Conservation (phyloP, 768 basidiomycete species). For the Lentinula lateritia region DNA sequence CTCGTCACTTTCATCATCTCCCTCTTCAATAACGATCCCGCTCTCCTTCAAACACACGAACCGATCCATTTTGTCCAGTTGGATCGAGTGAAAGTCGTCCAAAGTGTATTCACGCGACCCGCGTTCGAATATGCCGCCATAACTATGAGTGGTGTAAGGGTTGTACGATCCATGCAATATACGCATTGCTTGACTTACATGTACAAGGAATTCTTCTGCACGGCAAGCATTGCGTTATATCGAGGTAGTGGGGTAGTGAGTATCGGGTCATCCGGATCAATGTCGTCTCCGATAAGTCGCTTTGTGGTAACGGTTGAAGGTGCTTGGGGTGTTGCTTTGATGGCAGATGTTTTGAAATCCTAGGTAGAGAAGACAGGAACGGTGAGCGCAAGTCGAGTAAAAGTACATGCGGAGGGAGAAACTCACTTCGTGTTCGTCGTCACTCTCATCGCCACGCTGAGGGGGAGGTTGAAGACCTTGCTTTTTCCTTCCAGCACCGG, state of each 20-base stretch:
- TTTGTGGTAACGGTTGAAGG: slow-evolving; percentile 1
- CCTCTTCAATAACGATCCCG: slow-evolving; percentile 53
- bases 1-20: slow-evolving; percentile 57
- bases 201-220: slow-evolving; percentile 79
- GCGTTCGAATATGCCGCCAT: slow-evolving; percentile 85
- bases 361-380: neutral
- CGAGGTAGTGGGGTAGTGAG: slow-evolving; percentile 61
- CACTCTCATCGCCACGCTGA: slow-evolving; percentile 13
- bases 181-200: slow-evolving; percentile 45
- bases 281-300: slow-evolving; percentile 20
- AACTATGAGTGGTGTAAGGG: slow-evolving; percentile 34
- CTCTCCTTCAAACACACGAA: slow-evolving; percentile 71
- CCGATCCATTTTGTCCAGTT: slow-evolving; percentile 80
- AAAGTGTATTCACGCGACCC: slow-evolving; percentile 82
- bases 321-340: neutral
- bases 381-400: neutral
- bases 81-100: slow-evolving; percentile 80
- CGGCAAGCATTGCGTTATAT: slow-evolving; percentile 87
- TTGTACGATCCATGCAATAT: neutral
- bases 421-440: slow-evolving; percentile 15
- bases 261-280: slow-evolving; percentile 60
- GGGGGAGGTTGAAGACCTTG: slow-evolving; percentile 6
- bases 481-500: slow-evolving; percentile 33
- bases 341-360: neutral
- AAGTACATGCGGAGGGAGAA: neutral